phyloP scores from a whole-genome alignment of 192 early-diverging fungal species.

The Podila minutissima region DNA sequence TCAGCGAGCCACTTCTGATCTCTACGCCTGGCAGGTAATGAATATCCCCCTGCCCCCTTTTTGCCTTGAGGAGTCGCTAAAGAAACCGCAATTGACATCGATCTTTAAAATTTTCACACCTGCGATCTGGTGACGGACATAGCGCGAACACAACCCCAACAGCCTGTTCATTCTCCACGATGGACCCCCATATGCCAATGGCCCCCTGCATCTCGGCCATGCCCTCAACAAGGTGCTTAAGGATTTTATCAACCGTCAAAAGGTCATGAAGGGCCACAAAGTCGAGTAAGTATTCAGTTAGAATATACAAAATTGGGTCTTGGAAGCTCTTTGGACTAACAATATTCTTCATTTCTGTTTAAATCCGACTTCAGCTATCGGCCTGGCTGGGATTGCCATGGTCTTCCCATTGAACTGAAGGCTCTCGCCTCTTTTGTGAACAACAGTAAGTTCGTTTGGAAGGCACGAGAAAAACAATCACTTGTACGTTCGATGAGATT shows the following conservation, averaged over 20 bases:
- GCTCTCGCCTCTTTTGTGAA: constrained; percentile 55
- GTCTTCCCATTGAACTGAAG: constrained; percentile 84
- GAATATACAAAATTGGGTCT: neutral
- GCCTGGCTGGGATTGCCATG: constrained; percentile 86
- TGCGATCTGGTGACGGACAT: neutral
- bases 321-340: neutral
- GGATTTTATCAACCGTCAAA: constrained; percentile 82
- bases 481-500: too few relatives aligned
- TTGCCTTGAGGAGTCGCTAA: neutral
- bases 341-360: neutral
- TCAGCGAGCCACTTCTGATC: constrained; percentile 66
- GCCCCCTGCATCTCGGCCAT: constrained; percentile 75
- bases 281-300: constrained; percentile 57
- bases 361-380: constrained; percentile 54
- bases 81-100: neutral
- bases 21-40: constrained; percentile 79
- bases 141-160: constrained; percentile 67
- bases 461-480: too few relatives aligned
- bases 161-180: constrained; percentile 79
- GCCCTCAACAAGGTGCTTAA: constrained; percentile 86
- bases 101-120: neutral
- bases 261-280: constrained; percentile 74
- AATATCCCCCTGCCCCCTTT: too few relatives aligned
- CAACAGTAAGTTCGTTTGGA: too few relatives aligned
- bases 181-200: constrained; percentile 87